Conservation (phyloP, 148 eudicot species). For the Beta vulgaris region DNA sequence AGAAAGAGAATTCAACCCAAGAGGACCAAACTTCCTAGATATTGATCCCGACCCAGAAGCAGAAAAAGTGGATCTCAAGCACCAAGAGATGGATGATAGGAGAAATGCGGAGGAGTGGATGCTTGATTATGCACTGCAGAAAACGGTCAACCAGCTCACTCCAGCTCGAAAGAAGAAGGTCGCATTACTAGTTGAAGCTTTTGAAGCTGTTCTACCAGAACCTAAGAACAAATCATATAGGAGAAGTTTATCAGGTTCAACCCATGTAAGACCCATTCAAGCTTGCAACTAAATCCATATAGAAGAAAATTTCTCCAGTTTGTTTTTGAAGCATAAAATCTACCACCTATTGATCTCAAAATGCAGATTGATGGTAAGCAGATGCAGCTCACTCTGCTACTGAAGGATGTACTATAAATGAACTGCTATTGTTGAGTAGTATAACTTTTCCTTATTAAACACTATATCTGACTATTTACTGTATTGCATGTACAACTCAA, state of each 20-base stretch:
- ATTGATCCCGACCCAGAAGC: conserved; percentile 58
- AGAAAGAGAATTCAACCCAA: conserved; percentile 53
- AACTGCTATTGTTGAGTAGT: background rate
- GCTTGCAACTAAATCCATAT: conserved; percentile 42
- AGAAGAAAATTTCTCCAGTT: background rate
- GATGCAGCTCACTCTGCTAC: background rate
- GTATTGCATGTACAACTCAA: too few species aligned
- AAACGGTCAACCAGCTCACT: conserved; percentile 62
- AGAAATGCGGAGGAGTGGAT: conserved; percentile 85
- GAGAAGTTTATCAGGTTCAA: conserved; percentile 35
- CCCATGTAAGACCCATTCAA: conserved; percentile 39
- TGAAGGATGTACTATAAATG: background rate
- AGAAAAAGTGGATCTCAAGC: conserved; percentile 81
- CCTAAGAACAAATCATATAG: conserved; percentile 36
- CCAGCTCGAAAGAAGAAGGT: conserved; percentile 79
- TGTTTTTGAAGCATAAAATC: background rate
- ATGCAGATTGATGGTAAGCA: conserved; percentile 1
- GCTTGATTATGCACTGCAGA: conserved; percentile 73
- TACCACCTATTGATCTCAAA: background rate
- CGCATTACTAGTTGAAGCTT: conserved; percentile 80
- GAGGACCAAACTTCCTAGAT: conserved; percentile 71
- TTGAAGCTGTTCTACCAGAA: conserved; percentile 65
- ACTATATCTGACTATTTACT: background rate
- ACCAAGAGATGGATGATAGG: conserved; percentile 67
- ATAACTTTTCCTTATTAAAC: background rate